Evolutionary conservation across 176 grass and related monocot species (phyloP), one percentile per base, ranked within the genome.

Genomic region (Eragrostis curvula): DNA sequence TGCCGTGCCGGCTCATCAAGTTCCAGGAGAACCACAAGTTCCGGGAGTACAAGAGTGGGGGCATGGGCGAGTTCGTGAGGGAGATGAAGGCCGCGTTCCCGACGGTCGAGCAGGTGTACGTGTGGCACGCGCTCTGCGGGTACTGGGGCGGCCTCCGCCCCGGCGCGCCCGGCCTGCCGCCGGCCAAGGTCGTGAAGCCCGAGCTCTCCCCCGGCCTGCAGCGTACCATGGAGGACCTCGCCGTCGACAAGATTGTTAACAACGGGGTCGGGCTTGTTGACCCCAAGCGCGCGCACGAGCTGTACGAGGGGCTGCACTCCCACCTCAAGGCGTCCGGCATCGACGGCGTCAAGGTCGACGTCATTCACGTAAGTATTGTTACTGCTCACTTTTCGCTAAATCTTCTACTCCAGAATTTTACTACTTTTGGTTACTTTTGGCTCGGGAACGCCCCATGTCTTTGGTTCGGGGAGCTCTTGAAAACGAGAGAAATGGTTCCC

Each of bases 11-110:
- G 32, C 90, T 98, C 30, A 90, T 98, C 82, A 85, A 89, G 83
- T 95, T 88, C 90, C 42, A 91, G 81, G 96, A 98, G 92, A 98
- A 98, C 82, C 68, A 78, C 96, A 98, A 95, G 86, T 98, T 98
- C 79, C 24, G 92, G 6, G 76, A 89, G 69, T 95, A 95, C 90
- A 85, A 79, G 78, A 4, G 25, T 63, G 86, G 90, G 68, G 71
- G 96, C 44, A 89, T 98, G 88, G 92, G 85, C 11, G 87, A 75
- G 5, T 98, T 98, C 85, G 92, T 95, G 62, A 9, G 75, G 4
- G 96, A 98, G 66, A 66, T 98, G 71, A 98, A 98, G 82, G 75
- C 55, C 21, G 71, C 81, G 3, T 98, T 95, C 88, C 86, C 79
- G 8, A 85, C 77, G 6, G 84, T 98, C 40, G 86, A 93, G 76